These are phyloP conservation scores for Stentor coeruleus DNA, from an alignment of 73 alveolate genomes.

Conservation along the genomic window DNA sequence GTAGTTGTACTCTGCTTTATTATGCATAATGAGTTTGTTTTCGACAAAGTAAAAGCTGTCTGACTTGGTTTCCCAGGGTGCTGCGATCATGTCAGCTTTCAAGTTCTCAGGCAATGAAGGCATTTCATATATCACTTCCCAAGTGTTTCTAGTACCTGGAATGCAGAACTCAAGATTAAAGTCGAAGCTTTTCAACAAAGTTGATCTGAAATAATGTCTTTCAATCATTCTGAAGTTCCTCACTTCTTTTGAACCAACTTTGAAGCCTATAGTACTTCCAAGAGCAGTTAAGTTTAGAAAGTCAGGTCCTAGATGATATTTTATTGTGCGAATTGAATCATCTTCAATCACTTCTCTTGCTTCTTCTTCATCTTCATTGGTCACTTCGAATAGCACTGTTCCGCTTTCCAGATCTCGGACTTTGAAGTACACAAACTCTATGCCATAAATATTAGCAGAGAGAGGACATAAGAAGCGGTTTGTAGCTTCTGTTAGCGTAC, in stretches of 20 bases:
- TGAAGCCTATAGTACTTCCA: slow-evolving; percentile 73
- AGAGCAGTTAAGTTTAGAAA: slow-evolving; percentile 70
- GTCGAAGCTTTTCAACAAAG: slow-evolving; percentile 71
- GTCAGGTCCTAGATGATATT: slow-evolving; percentile 89
- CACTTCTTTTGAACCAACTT: slow-evolving; percentile 72
- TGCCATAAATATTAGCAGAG: slow-evolving; percentile 60
- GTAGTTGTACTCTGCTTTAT: slow-evolving; percentile 91
- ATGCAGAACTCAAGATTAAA: slow-evolving; percentile 90
- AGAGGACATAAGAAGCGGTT: slow-evolving; percentile 60
- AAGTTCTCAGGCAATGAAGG: slow-evolving; percentile 74
- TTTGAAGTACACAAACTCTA: slow-evolving; percentile 58
- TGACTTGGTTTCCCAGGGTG: slow-evolving; percentile 92
- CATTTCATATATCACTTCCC: slow-evolving; percentile 92
- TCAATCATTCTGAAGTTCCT: slow-evolving; percentile 87
- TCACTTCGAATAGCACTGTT: slow-evolving; percentile 59
- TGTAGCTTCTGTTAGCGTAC: slow-evolving; percentile 2
- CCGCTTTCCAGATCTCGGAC: slow-evolving; percentile 69
- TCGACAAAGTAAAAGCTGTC: slow-evolving; percentile 96
- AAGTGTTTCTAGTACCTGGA: slow-evolving; percentile 90
- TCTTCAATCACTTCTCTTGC: slow-evolving; percentile 40
- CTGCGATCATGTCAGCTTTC: slow-evolving; percentile 73
- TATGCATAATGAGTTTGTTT: slow-evolving; percentile 91
- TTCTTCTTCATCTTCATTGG: slow-evolving; percentile 35
- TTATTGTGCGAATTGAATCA: slow-evolving; percentile 73
- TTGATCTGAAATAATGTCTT: slow-evolving; percentile 89